Base-by-base conservation (phyloP, 2,329 filamentous ascomycete species). In the Calonectria pseudoreteaudii region DNA sequence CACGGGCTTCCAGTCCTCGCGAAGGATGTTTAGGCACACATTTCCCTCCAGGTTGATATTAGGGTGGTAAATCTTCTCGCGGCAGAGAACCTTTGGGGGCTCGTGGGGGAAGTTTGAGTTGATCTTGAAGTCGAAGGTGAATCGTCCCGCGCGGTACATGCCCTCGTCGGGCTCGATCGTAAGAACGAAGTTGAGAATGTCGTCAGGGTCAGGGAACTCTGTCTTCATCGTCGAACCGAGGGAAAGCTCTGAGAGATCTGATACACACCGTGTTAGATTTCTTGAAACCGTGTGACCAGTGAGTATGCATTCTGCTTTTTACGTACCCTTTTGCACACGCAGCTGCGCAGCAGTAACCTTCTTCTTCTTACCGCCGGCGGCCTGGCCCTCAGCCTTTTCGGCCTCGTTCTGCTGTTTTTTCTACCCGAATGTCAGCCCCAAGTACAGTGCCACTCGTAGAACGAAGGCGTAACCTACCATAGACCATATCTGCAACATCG, bases 401-500 rank as follows among this genome's bases (percentile, higher is more conserved):
- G 95, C 96, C 87, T 97, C 94, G 87, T 98, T 95, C 89, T 98
- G 95, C 89, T 98, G 94, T 87, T 98, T 97, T 88, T 98, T 96
- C 93, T 98, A 86, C 82, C 82, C 85, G 18, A 30, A 49, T 34
- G 56, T 79, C 44, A 82, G 82, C 73, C 74, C 11, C n/a, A 44
- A 28, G n/a, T 52, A 30, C 58, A 16, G 36, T 13, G 30, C 18
- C 10, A 30, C 44, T 28, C 34, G 10, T 23, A 47, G 14, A 41
- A 47, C 36, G 34, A 20, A 26, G 64, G 41, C 82, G 67, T 89
- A 97, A 62, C 82, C 66, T 89, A 97, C 95, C 96, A 98, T 98
- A 82, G 95, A 98, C 97, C 96, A 98, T 89, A 98, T 98, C 89
- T 98, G 98, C 90, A 98, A 91, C 97, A 98, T 98, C 83, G 88